Base-by-base conservation (phyloP, 805 yeast genomes). In the Komagataella pastoris region DNA sequence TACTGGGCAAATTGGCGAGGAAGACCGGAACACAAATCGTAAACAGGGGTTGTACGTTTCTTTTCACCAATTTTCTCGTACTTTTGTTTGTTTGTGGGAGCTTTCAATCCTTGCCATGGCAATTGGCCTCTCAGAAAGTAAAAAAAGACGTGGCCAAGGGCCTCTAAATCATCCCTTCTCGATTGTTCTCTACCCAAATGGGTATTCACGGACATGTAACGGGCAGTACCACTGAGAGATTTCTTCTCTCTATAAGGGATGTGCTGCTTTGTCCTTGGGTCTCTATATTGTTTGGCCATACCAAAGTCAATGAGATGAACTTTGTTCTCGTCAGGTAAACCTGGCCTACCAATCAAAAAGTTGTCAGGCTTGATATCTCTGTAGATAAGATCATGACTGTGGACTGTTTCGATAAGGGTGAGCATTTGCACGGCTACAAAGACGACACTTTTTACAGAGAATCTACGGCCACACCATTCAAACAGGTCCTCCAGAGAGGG, bases 21-120 rank as follows among this genome's bases (percentile, higher is more conserved):
- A 61, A 83, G 80, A 7, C 95, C 96, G 57, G 81, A 83, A 60
- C 97, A 86, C 54, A 93, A 74, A 58, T 88, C 97, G 59, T 77
- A 78, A 55, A 90, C 85, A 49, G 86, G 83, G 1, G 99, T 91
- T 2, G 88, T 76, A 69, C 90, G 88, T 66, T 93, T 93, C 72
- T 89, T 91, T 65, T 90, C 95, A 54, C 99, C 98, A 66, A 93
- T 93, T 66, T 89, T 90, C 67, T 93, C 98, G 68, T 93, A 93
- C 70, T 93, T 93, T 61, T 88, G 97, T 70, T 93, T 91, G 74
- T 93, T 93, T 46, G 96, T 90, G 57, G 97, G 97, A 6, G 99
- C 99, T 67, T 93, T 91, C 58, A 93, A 75, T 23, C 99, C 99
- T 73, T 93, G 99, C 99, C 99, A 93, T 55, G 99, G 99, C 62